Conservation (phyloP, 805 yeast genomes). For the Zygosaccharomyces lentus region DNA sequence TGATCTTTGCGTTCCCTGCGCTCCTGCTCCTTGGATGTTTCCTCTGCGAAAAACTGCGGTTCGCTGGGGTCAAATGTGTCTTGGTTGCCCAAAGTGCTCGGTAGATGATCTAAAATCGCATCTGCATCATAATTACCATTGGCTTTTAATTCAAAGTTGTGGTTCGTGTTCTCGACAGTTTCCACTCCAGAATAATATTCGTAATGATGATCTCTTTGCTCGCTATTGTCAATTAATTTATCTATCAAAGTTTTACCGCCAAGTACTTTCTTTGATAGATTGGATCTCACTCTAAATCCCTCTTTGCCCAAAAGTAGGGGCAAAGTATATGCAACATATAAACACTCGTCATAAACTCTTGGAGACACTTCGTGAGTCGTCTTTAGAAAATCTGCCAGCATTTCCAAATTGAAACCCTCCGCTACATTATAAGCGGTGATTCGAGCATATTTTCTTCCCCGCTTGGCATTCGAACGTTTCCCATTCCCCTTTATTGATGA, state of each 20-base stretch:
- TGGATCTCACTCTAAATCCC: constrained; percentile 71
- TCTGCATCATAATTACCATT: constrained; percentile 20
- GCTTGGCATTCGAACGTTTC: constrained; percentile 19
- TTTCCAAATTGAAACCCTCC: constrained; percentile 67
- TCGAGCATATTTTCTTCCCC: constrained; percentile 61
- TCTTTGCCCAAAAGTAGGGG: constrained; percentile 83
- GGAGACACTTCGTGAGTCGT: constrained; percentile 79
- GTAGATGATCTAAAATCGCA: constrained; percentile 28
- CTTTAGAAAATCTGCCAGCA: constrained; percentile 59
- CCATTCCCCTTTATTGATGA: constrained; percentile 39
- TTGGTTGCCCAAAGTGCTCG: constrained; percentile 31
- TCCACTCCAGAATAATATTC: constrained; percentile 81
- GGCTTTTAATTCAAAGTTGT: constrained; percentile 37
- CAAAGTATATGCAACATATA: constrained; percentile 82
- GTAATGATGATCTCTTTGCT: constrained; percentile 84
- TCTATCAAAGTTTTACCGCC: constrained; percentile 56
- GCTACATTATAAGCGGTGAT: constrained; percentile 91
- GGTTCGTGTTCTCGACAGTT: constrained; percentile 53
- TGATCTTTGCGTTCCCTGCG: constrained; percentile 20
- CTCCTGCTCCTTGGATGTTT: constrained; percentile 19
- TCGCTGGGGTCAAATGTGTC: constrained; percentile 85
- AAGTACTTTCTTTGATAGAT: constrained; percentile 40
- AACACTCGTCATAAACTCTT: constrained; percentile 84
- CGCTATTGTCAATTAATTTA: constrained; percentile 70
- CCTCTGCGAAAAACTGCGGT: constrained; percentile 78